phyloP scores from a whole-genome alignment of 2,329 filamentous ascomycete genomes.

The Graphium sp. region DNA sequence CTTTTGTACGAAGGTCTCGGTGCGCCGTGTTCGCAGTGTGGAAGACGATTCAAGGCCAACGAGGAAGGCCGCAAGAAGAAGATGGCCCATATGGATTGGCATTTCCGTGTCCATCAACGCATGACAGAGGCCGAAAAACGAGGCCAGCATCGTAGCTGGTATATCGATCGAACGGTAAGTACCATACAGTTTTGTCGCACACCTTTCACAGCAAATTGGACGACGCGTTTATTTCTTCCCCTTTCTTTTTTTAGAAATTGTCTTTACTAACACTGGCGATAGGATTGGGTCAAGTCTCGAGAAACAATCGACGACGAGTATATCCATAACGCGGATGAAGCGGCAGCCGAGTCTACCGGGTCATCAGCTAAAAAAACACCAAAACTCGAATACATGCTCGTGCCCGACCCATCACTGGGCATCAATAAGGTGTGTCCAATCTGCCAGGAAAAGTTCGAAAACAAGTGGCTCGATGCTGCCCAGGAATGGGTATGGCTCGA shows the following conservation, averaged over 20 bases:
- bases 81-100: slow-evolving; percentile 91
- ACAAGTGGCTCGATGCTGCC: slow-evolving; percentile 77
- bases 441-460: slow-evolving; percentile 89
- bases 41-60: slow-evolving; percentile 65
- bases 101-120: slow-evolving; percentile 84
- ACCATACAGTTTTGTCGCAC: background rate
- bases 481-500: slow-evolving; percentile 98
- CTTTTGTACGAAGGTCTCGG: slow-evolving; percentile 67
- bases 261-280: slow-evolving; percentile 11
- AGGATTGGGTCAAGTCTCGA: slow-evolving; percentile 82
- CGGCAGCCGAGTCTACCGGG: slow-evolving; percentile 15
- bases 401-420: slow-evolving; percentile 61
- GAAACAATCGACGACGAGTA: slow-evolving; percentile 59
- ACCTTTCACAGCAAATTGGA: no score
- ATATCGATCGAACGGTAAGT: slow-evolving; percentile 70
- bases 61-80: slow-evolving; percentile 72
- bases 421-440: slow-evolving; percentile 76
- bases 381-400: slow-evolving; percentile 59
- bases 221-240: no score
- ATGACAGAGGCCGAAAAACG: slow-evolving; percentile 74
- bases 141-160: slow-evolving; percentile 87
- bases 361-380: slow-evolving; percentile 25
- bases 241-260: slow-evolving; percentile 3
- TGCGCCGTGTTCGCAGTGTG: slow-evolving; percentile 81
- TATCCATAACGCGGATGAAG: slow-evolving; percentile 16